These are phyloP conservation scores for Pleomassaria siparia DNA, from an alignment of 2,329 filamentous ascomycete genomes.

Conservation along the genomic window DNA sequence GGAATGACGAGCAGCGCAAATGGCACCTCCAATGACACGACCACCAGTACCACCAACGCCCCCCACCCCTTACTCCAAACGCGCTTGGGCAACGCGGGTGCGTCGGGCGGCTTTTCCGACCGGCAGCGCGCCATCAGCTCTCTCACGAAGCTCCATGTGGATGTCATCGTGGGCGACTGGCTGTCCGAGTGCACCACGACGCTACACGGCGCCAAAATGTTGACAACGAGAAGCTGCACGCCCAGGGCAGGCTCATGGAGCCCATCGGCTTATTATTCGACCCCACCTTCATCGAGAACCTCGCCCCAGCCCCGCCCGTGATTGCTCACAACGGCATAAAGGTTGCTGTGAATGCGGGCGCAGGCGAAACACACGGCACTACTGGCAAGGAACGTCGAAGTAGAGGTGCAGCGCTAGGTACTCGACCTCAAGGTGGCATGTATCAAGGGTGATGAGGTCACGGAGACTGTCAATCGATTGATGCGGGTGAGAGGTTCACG, in stretches of 20 bases:
- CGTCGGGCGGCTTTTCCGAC: conserved; percentile 46
- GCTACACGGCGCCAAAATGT: conserved; percentile 15
- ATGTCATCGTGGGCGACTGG: conserved; percentile 26
- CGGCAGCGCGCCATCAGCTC: conserved; percentile 43
- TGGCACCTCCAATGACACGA: background rate
- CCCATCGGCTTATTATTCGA: conserved; percentile 13
- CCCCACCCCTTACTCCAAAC: conserved; percentile 2
- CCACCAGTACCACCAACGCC: background rate
- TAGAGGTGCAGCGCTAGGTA: conserved; percentile 16
- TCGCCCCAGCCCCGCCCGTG: conserved; percentile 38
- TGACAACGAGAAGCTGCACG: conserved; percentile 33
- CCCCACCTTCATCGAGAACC: conserved; percentile 45
- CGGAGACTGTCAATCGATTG: conserved; percentile 27
- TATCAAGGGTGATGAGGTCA: conserved; percentile 44
- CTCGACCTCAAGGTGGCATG: conserved; percentile 31
- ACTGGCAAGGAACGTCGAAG: conserved; percentile 13
- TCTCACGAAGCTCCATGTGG: conserved; percentile 33
- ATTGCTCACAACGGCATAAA: conserved; percentile 26
- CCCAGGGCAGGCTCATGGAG: conserved; percentile 25
- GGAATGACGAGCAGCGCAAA: conserved; percentile 3
- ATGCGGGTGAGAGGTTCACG: conserved; percentile 37
- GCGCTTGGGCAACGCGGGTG: conserved; percentile 41
- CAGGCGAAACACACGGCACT: conserved; percentile 21
- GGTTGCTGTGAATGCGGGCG: conserved; percentile 28
- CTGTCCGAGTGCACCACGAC: conserved; percentile 25